These are phyloP conservation scores for Nakazawaea ernobii DNA, from an alignment of 805 yeast species.

Conservation along the genomic window DNA sequence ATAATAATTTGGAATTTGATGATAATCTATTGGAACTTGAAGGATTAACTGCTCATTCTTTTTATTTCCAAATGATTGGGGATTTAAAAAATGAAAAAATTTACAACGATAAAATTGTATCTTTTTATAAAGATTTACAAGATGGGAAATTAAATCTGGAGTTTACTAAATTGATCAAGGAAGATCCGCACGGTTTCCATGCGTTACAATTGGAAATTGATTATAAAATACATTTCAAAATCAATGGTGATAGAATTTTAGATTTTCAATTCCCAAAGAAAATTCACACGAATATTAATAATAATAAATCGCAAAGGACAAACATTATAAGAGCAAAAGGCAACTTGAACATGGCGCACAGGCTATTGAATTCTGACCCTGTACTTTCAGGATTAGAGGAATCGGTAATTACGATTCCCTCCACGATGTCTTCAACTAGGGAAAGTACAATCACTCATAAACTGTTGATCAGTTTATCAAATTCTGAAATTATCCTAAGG, in stretches of 20 bases:
- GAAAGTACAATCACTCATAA: constrained; percentile 6
- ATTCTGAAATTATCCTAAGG: constrained; percentile 4
- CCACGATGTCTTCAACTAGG: constrained; percentile 17
- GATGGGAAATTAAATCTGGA: constrained; percentile 6
- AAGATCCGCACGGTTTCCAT: background rate
- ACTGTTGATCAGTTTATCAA: constrained; percentile 2
- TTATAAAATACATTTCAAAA: constrained; percentile 14
- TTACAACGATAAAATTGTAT: constrained; percentile 3
- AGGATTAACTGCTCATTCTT: constrained; percentile 13
- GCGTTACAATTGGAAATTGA: constrained; percentile 11
- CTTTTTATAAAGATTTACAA: background rate
- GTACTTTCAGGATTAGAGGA: constrained; percentile 43
- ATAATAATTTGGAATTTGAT: constrained; percentile 10
- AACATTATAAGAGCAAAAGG: constrained; percentile 25
- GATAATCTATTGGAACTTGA: constrained; percentile 16
- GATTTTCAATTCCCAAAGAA: constrained; percentile 13
- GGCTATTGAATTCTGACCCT: constrained; percentile 30
- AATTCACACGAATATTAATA: constrained; percentile 16
- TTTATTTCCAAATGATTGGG: constrained; percentile 15
- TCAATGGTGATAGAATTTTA: constrained; percentile 15
- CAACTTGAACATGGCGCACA: constrained; percentile 18
- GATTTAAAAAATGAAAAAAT: constrained; percentile 10
- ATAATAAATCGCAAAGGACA: constrained; percentile 24
- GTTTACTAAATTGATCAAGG: constrained; percentile 16
- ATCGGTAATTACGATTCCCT: constrained; percentile 43